Base-by-base conservation (phyloP, 2,329 filamentous ascomycete genomes). In the Cladosporium sp. region DNA sequence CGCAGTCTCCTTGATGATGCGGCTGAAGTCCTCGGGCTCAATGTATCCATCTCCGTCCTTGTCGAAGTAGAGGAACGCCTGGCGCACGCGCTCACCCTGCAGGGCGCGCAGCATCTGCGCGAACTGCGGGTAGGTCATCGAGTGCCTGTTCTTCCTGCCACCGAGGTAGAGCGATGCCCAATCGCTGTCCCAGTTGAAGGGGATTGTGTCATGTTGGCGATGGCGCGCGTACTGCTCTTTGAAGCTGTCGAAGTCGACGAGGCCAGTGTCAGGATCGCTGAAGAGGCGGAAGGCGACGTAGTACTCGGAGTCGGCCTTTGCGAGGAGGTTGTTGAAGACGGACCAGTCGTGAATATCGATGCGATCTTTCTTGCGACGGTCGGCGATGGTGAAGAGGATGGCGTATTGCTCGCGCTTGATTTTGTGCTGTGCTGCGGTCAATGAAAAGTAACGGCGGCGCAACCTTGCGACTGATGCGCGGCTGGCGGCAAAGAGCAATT, bases 251-350 rank as follows among this genome's bases (percentile, higher is more conserved):
- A 92, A 96, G 68, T 91, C 92, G 64, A 99, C 89, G 43, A 80
- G 80, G 54, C 93, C 93, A 17, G 83, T 87, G 55, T 88, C 82
- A 45, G 92, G 84, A 61, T 89, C 80, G 66, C 97, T 92, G 72
- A 99, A 99, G 50, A 99, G 80, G 62, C 93, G 88, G 75, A 97
- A 99, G 13, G 93, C 92, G 62, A 99, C 96, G 71, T 97, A 91
- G 73, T 99, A 99, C 74, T 99, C 93, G 69, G 93, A 93, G 66
- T 97, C 93, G 55, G 93, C 88, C 73, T 96, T 97, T 60, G 80
- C 79, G 53, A 99, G 84, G 56, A 99, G 81, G 75, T 95, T 95
- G 74, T 96, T 89, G 71, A 97, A 99, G 57, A 87, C 86, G 41
- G 81, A 84, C 90, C 92, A 99, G 73, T 99, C 93, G 54, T 83